phyloP scores from a whole-genome alignment of 2,329 filamentous ascomycete species.

The Apiospora arundinis region DNA sequence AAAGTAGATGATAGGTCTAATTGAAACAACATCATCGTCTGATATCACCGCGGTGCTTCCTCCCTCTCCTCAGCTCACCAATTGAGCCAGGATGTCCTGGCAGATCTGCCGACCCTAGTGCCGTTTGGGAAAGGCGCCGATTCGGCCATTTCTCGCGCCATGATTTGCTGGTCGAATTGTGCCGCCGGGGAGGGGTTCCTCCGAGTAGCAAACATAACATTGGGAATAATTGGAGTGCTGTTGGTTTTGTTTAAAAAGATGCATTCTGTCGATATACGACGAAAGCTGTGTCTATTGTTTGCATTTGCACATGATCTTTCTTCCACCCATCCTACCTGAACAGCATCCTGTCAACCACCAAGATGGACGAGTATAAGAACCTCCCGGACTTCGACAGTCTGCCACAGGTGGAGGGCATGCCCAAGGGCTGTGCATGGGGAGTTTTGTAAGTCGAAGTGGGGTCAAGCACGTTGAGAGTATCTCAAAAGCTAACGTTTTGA shows the following conservation, averaged over 20 bases:
- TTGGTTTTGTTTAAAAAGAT: not conserved
- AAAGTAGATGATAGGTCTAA: too few relatives aligned
- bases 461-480: too few relatives aligned
- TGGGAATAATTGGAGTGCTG: not conserved
- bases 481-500: not conserved
- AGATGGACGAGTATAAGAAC: slow-evolving; percentile 14
- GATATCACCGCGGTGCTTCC: too few relatives aligned
- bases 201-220: not conserved
- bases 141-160: not conserved
- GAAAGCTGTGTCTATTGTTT: not conserved
- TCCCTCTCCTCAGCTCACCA: too few relatives aligned
- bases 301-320: accelerated
- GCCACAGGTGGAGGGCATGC: slow-evolving; percentile 21
- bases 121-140: not conserved
- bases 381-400: slow-evolving; percentile 26
- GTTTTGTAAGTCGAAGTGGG: slow-evolving; percentile 22
- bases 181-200: not conserved
- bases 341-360: not conserved
- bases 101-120: not conserved
- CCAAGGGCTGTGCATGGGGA: slow-evolving; percentile 25
- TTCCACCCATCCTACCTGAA: not conserved
- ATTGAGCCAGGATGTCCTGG: too few relatives aligned
- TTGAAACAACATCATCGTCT: too few relatives aligned
- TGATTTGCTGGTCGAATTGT: not conserved
- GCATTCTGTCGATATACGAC: not conserved